A percentile compares a stretch with the other conserved stretches of the same genome.
Conservation (phyloP, 176 grass and related monocot genomes). For the Raddia guianensis region DNA sequence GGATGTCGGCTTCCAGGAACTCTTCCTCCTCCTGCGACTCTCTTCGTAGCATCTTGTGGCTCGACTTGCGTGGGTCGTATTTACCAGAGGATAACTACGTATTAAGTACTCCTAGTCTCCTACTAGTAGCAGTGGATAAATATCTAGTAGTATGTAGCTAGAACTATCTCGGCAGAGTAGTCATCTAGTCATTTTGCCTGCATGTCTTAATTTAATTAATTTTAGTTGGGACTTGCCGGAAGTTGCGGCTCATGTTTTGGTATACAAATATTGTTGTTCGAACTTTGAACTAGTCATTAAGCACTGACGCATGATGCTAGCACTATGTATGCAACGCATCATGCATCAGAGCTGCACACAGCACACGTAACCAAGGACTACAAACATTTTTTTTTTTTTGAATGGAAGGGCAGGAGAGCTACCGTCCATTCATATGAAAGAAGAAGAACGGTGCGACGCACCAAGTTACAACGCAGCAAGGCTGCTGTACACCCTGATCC, state of each 20-base stretch:
- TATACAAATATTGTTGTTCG: not conserved
- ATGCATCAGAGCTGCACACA: no score
- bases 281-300: conserved; percentile 33
- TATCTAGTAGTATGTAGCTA: not conserved
- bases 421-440: no score
- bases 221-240: not conserved
- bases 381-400: no score
- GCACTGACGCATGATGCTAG: not conserved
- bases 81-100: conserved; percentile 37
- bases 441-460: no score
- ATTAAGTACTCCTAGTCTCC: conserved; percentile 13
- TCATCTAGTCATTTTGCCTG: conserved; percentile 15
- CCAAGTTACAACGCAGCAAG: no score
- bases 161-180: not conserved
- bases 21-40: conserved; percentile 27
- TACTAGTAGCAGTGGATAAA: not conserved
- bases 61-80: conserved; percentile 1
- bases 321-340: not conserved
- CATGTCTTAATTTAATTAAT: not conserved
- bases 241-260: conserved; percentile 3
- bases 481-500: no score
- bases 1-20: conserved; percentile 53
- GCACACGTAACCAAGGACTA: no score
- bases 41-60: conserved; percentile 6
- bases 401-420: no score